Evolutionary conservation across 495 filamentous ascomycete species (phyloP), one percentile per base, ranked within the genome.

Genomic region (Aspergillus sclerotioniger): DNA sequence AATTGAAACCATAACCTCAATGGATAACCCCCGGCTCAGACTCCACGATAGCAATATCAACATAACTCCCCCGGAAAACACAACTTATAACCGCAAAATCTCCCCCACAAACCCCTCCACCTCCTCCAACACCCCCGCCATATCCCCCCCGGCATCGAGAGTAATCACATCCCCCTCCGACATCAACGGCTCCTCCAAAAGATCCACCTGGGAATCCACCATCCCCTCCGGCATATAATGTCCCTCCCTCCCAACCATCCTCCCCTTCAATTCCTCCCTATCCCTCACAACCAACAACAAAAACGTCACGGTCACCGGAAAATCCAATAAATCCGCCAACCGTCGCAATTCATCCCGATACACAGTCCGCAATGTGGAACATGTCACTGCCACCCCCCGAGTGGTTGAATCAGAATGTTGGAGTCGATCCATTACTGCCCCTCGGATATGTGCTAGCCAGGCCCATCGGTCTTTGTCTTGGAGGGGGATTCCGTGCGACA

Each of bases 221-320:
- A 69, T 66, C 3, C 19, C 25, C 4, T 53, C 58, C 16, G 53
- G 54, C 67, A 69, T 69, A 31, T 69, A 69, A 56, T 69, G 67
- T 0, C 49, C 51, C 47, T 69, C 67, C 0, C 61, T 57, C 0
- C 41, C 29, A 10, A 53, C 33, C 41, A 67, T 13, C 1, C 67
- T 45, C 3, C 57, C 54, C 29, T 60, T 60, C 19, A 67, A 33
- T 56, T 60, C 43, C 19, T 35, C 46, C 32, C 29, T 32, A 13
- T 55, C 47, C 6, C 32, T 21, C 6, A 60, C 52, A 16, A 32
- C 15, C 6, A 69, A 48, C 15, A 63, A 17, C 19, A 68, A 8
- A 31, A 69, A 69, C 0, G 59, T 65, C 2, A 69, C 53, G 0
- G 56, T 63, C 9, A 69, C 67, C 13, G 64, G 64, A 41, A 62